Evolutionary conservation across 2,329 filamentous ascomycete genomes (phyloP).

Genomic region (Aspergillus neotritici): DNA sequence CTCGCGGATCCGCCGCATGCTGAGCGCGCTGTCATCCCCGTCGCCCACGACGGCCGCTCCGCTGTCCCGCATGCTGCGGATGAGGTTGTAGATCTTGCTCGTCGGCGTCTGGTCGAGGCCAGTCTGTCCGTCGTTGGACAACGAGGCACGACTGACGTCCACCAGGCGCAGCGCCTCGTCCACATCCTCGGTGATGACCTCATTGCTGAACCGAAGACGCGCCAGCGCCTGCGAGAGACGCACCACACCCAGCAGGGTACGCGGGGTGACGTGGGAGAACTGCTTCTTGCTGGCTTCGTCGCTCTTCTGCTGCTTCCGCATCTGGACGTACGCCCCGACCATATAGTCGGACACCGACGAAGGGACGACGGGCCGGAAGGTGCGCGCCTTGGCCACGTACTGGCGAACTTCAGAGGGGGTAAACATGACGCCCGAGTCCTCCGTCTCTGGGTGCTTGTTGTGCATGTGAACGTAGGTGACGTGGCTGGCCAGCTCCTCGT

Average conservation of each 20-base stretch:
- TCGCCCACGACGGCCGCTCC: slow-evolving; percentile 75
- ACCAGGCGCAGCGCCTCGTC: slow-evolving; percentile 88
- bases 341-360: slow-evolving; percentile 89
- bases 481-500: slow-evolving; percentile 91
- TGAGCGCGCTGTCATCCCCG: slow-evolving; percentile 68
- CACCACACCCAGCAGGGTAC: slow-evolving; percentile 86
- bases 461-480: slow-evolving; percentile 97
- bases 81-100: slow-evolving; percentile 90
- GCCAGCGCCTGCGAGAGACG: slow-evolving; percentile 92
- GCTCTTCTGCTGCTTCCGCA: slow-evolving; percentile 85
- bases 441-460: slow-evolving; percentile 80
- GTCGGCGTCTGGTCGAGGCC: slow-evolving; percentile 70
- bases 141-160: slow-evolving; percentile 86
- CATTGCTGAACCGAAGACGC: slow-evolving; percentile 77
- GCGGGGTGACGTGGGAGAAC: slow-evolving; percentile 88
- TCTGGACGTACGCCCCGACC: slow-evolving; percentile 90
- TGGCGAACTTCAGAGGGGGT: slow-evolving; percentile 88
- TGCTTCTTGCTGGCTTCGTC: slow-evolving; percentile 88
- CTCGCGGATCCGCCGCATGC: slow-evolving; percentile 81
- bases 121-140: slow-evolving; percentile 64
- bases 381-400: slow-evolving; percentile 88
- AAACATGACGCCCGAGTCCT: slow-evolving; percentile 67
- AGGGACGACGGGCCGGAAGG: slow-evolving; percentile 80
- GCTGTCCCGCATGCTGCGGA: slow-evolving; percentile 78
- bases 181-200: slow-evolving; percentile 85